A percentile compares a stretch with the other conserved stretches of the same genome.
Evolutionary conservation across 805 yeast species (phyloP).

Genomic region (Candida vaughaniae): DNA sequence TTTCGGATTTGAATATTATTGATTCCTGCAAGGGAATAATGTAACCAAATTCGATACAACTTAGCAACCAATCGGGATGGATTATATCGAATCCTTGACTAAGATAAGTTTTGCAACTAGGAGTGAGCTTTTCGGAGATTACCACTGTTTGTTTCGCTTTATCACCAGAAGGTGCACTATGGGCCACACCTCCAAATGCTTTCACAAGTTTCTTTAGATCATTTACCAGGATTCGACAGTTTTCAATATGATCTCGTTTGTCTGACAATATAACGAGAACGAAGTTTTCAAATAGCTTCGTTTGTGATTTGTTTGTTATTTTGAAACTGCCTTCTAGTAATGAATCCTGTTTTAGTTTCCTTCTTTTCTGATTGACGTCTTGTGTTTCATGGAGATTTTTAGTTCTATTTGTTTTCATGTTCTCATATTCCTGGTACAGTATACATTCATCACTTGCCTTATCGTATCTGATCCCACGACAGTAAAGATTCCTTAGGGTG

Average conservation of each 20-base stretch:
- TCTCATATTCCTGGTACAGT: conserved; percentile 53
- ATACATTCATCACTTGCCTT: conserved; percentile 58
- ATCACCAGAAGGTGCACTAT: conserved; percentile 10
- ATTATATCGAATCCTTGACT: conserved; percentile 57
- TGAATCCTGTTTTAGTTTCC: conserved; percentile 16
- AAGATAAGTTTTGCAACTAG: conserved; percentile 24
- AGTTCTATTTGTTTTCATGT: conserved; percentile 30
- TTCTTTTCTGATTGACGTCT: conserved; percentile 26
- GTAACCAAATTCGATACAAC: conserved; percentile 47
- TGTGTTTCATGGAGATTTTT: conserved; percentile 25
- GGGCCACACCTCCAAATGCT: conserved; percentile 51
- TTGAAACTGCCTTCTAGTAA: conserved; percentile 8
- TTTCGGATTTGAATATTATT: conserved; percentile 45
- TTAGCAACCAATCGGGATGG: conserved; percentile 70
- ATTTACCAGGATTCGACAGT: conserved; percentile 27
- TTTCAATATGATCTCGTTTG: conserved; percentile 22
- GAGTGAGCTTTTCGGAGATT: conserved; percentile 26
- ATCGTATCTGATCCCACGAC: conserved; percentile 65
- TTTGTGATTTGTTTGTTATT: conserved; percentile 4
- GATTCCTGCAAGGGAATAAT: conserved; percentile 58
- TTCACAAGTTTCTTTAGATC: conserved; percentile 40
- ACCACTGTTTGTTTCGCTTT: conserved; percentile 15
- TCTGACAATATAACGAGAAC: conserved; percentile 58
- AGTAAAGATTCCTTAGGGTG: conserved; percentile 76
- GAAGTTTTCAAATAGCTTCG: conserved; percentile 42